Evolutionary conservation across 225 moss, liverwort and hornwort species (phyloP), one percentile per base, ranked within the genome.

Genomic region (Sphagnum contortum): DNA sequence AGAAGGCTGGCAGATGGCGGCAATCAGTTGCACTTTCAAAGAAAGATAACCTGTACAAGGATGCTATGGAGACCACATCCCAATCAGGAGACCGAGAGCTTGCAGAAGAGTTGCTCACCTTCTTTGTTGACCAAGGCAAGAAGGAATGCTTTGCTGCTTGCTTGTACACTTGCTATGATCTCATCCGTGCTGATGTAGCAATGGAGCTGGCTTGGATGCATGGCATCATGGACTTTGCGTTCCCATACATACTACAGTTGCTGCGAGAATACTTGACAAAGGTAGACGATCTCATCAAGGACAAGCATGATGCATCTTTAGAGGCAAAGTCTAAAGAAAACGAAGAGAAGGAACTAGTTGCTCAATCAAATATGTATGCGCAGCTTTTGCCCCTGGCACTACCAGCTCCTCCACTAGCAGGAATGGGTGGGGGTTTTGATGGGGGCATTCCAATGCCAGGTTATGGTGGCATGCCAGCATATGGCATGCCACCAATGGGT

Each of bases 281-380:
- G 72, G 89, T 98, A 12, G 98, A 93, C 70, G 98, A 98, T 1
- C 91, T 98, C 47, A 69, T 98, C 61, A 98, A 86, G 79, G 93
- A 93, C 64, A 89, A 74, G 70, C 73, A 87, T 55, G 69, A 87
- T 59, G 91, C 89, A 61, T 87, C 83, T 71, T 68, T 67, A 70
- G 87, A 91, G 68, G 77, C 77, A 62, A 88, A 79, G 69, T 83
- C 85, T 2, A 98, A 93, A 70, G 87, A 98, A 73, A 83, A 77
- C 44, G 98, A 93, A 50, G 93, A 98, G 60, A 93, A 98, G 79
- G 93, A 93, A 0, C 60, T 91, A 45, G 92, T 91, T 9, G 87
- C 91, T 51, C 93, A 98, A 86, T 80, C 88, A 87, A 98, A 98
- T 47, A 98, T 98, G 98, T 93, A 98, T 78, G 93, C 98, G 13